A percentile compares a stretch with the other conserved stretches of the same genome.
These are phyloP conservation scores for Aegilops tauschii DNA, from an alignment of 176 grass and related monocot species.

Conservation along the genomic window DNA sequence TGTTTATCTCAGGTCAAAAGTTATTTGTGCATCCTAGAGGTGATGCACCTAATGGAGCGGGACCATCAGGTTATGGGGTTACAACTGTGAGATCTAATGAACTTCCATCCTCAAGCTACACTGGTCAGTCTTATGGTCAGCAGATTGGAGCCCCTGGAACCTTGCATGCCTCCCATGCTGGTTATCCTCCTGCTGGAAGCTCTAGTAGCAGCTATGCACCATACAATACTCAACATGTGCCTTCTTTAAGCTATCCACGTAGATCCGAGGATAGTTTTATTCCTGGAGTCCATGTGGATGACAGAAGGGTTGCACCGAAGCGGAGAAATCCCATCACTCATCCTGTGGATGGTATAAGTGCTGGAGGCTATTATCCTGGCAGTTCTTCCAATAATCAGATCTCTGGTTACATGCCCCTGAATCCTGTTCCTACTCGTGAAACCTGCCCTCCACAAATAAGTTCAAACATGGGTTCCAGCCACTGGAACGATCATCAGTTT, in stretches of 20 bases:
- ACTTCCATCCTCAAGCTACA: conserved; percentile 30
- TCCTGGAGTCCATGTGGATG: conserved; percentile 37
- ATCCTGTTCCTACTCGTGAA: conserved; percentile 31
- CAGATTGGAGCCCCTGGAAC: conserved; percentile 33
- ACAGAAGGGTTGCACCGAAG: conserved; percentile 50
- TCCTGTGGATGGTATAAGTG: conserved; percentile 31
- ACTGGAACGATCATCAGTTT: conserved; percentile 35
- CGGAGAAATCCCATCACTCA: conserved; percentile 46
- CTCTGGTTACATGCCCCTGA: conserved; percentile 31
- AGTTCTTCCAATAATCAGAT: conserved; percentile 49
- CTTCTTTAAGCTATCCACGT: conserved; percentile 36
- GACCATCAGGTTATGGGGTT: conserved; percentile 21
- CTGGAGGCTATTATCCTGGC: conserved; percentile 32
- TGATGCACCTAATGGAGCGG: conserved; percentile 34
- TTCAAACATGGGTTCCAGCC: conserved; percentile 24
- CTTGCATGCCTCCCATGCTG: conserved; percentile 33
- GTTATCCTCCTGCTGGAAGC: conserved; percentile 43
- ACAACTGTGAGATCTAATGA: conserved; percentile 35
- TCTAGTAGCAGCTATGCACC: conserved; percentile 43
- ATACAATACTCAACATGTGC: conserved; percentile 25
- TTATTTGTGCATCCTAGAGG: conserved; percentile 40
- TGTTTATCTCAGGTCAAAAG: conserved; percentile 49
- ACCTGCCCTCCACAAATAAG: conserved; percentile 19
- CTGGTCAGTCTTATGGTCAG: conserved; percentile 31
- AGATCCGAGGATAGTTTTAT: conserved; percentile 41